These are phyloP conservation scores for Croton laevigatus DNA, from an alignment of 441 rosid genomes.

Conservation along the genomic window DNA sequence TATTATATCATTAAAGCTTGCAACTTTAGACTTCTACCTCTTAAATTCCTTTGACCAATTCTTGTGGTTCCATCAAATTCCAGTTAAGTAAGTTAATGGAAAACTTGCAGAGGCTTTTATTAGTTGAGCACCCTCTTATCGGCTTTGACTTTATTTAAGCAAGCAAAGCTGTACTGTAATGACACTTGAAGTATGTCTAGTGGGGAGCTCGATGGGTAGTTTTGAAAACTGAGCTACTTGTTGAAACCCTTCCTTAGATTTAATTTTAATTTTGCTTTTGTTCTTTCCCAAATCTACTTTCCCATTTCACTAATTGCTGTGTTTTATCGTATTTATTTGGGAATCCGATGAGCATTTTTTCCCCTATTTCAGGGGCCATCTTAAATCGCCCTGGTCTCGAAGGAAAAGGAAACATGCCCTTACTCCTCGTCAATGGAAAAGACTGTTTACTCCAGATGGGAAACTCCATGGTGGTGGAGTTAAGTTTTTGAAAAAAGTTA, in stretches of 20 bases:
- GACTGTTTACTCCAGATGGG: slow-evolving; percentile 67
- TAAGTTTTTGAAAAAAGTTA: slow-evolving; percentile 81
- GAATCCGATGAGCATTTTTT: not conserved
- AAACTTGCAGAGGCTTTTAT: not conserved
- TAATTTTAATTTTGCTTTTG: not conserved
- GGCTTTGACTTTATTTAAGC: not conserved
- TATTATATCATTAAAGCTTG: not conserved
- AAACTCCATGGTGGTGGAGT: slow-evolving; percentile 69
- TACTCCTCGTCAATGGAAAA: slow-evolving; percentile 67
- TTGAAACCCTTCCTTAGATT: not conserved
- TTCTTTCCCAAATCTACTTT: not conserved
- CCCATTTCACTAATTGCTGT: not conserved
- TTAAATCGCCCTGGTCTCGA: slow-evolving; percentile 88
- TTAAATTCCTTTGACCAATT: not conserved
- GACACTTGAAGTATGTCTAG: not conserved
- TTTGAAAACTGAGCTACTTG: not conserved
- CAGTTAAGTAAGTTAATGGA: not conserved
- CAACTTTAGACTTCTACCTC: not conserved
- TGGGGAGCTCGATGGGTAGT: not conserved
- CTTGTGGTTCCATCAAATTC: not conserved
- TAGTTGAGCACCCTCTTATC: not conserved
- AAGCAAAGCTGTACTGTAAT: not conserved
- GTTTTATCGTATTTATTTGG: too few species aligned
- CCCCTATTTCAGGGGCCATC: slow-evolving; percentile 48
- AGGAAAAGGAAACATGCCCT: slow-evolving; percentile 82